These are phyloP conservation scores for Castanea sativa DNA, from an alignment of 306 rosid species.

Conservation along the genomic window DNA sequence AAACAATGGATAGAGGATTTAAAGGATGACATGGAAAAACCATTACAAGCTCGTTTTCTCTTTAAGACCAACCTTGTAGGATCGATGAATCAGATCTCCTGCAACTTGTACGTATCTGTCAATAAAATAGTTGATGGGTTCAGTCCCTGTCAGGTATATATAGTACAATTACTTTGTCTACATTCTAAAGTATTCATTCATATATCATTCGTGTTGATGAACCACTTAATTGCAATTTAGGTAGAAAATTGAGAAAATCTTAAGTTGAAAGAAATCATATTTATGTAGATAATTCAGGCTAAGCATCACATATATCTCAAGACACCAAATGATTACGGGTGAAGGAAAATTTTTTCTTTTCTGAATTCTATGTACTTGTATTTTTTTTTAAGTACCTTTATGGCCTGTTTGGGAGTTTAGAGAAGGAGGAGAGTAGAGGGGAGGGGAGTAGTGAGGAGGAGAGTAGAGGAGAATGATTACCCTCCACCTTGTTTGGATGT, in stretches of 20 bases:
- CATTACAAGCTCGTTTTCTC: constrained; percentile 51
- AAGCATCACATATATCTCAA: neutral
- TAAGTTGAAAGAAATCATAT: neutral
- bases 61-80: constrained; percentile 48
- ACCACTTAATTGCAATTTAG: neutral
- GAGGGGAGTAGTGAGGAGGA: too few species aligned
- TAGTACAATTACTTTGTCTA: neutral
- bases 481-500: too few species aligned
- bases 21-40: constrained; percentile 61
- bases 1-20: constrained; percentile 61
- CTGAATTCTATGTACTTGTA: neutral
- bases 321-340: neutral
- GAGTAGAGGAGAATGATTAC: too few species aligned
- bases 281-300: neutral
- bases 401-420: too few species aligned
- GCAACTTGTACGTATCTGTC: constrained; percentile 50
- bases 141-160: constrained; percentile 56
- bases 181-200: neutral
- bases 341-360: neutral
- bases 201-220: constrained; percentile 2
- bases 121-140: constrained; percentile 49
- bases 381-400: neutral
- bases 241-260: neutral
- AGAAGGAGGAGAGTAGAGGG: too few species aligned
- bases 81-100: constrained; percentile 59